Conservation (phyloP, 495 filamentous ascomycete species). For the Hyaloscypha hepaticicola region DNA sequence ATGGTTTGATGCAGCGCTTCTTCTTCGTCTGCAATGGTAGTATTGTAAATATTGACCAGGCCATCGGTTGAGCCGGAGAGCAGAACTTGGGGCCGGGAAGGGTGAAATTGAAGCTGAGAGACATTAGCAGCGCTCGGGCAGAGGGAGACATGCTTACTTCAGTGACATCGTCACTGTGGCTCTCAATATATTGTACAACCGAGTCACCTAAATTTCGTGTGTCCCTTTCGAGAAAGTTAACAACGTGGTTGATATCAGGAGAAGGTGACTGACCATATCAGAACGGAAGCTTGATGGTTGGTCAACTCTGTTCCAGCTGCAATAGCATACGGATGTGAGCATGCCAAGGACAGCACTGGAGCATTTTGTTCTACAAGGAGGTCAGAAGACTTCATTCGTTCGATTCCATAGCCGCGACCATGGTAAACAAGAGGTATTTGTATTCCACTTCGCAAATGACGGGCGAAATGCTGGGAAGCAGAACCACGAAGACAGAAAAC, state of each 20-base stretch:
- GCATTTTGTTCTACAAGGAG: constrained; percentile 26
- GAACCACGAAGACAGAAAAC: neutral
- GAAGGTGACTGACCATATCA: constrained; percentile 60
- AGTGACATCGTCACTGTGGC: constrained; percentile 91
- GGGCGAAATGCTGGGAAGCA: neutral
- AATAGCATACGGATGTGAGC: constrained; percentile 55
- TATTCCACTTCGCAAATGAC: neutral
- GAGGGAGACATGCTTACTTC: constrained; percentile 47
- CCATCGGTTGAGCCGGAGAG: constrained; percentile 92
- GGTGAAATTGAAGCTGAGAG: constrained; percentile 67
- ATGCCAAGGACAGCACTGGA: constrained; percentile 69
- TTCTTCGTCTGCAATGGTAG: constrained; percentile 72
- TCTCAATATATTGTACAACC: constrained; percentile 68
- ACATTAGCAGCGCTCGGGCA: neutral
- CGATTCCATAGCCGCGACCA: neutral
- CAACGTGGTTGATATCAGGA: constrained; percentile 4
- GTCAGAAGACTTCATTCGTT: neutral
- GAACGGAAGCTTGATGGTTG: constrained; percentile 68
- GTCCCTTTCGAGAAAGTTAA: constrained; percentile 28
- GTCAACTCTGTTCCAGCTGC: constrained; percentile 79
- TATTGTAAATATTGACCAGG: constrained; percentile 82
- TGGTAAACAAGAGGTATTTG: neutral
- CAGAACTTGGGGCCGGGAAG: constrained; percentile 58
- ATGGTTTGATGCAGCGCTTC: constrained; percentile 82
- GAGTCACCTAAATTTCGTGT: constrained; percentile 31